Evolutionary conservation across 495 filamentous ascomycete genomes (phyloP).

Genomic region (Penicillium longicatenatum): DNA sequence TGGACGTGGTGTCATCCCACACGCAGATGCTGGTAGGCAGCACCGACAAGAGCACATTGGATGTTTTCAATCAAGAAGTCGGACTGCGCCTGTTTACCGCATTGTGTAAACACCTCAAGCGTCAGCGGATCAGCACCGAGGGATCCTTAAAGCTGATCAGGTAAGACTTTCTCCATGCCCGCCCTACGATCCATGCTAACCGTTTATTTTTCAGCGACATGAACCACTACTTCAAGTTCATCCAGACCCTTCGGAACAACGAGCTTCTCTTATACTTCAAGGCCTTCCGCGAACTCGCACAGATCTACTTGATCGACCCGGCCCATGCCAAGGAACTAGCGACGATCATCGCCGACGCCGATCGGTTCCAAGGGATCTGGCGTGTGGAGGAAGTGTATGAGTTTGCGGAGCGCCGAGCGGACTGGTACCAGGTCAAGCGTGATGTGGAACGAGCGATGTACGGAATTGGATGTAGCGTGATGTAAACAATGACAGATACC

Average conservation of each 20-base stretch:
- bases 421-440: slow-evolving; percentile 87
- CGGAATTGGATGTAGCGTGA: slow-evolving; percentile 83
- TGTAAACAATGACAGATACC: slow-evolving; percentile 57
- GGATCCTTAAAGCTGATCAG: slow-evolving; percentile 91
- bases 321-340: slow-evolving; percentile 93
- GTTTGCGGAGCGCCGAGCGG: slow-evolving; percentile 89
- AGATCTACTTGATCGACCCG: slow-evolving; percentile 92
- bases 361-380: slow-evolving; percentile 89
- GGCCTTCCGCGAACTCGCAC: slow-evolving; percentile 86
- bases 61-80: slow-evolving; percentile 98
- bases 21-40: slow-evolving; percentile 89
- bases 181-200: slow-evolving; percentile 8
- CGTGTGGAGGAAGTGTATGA: slow-evolving; percentile 96
- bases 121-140: slow-evolving; percentile 86
- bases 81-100: slow-evolving; percentile 87
- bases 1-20: slow-evolving; percentile 84
- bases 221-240: slow-evolving; percentile 88
- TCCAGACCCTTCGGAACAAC: slow-evolving; percentile 76
- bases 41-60: slow-evolving; percentile 95
- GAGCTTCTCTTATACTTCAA: slow-evolving; percentile 87
- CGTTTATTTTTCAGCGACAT: slow-evolving; percentile 67
- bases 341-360: slow-evolving; percentile 87
- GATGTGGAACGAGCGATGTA: slow-evolving; percentile 98
- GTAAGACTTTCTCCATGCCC: slow-evolving; percentile 33
- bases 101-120: slow-evolving; percentile 95